Base-by-base conservation (phyloP, 2,329 filamentous ascomycete species). In the Parastagonospora avenae region DNA sequence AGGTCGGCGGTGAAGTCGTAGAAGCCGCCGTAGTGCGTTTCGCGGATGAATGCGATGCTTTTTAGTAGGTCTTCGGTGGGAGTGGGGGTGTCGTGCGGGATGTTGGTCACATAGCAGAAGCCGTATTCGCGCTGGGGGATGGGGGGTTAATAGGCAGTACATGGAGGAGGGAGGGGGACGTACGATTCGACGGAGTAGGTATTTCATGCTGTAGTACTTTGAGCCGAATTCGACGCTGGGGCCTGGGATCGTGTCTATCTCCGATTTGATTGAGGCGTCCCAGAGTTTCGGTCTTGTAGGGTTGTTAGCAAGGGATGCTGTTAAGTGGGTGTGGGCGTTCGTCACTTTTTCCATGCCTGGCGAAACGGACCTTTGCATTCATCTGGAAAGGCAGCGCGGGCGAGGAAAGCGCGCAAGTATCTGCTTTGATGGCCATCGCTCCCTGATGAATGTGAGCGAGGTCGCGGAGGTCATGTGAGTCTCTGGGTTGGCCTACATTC, bases 1-100 rank as follows among this genome's bases (percentile, higher is more conserved):
- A 97, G 82, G 72, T 97, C 90, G 4, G 92, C 89, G 1, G 90
- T 90, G 73, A 97, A 97, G 74, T 97, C 93, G 78, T 87, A 90
- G 73, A 90, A 90, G 27, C 82, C 86, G 55, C 85, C 93, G 73
- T 97, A 99, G 71, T 97, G 94, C 0, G 94, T 99, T 54, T 88
- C 81, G 14, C 92, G 85, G 63, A 97, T 92, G 57, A 93, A 93
- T 0, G 91, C 85, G 57, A 99, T 95, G 47, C 86, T 85, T 66
- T 90, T 83, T 2, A 97, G 79, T 1, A 97, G 79, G n/a, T 77
- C 71, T 72, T 93, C 75, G 0, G 92, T 97, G 5, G 86, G 82
- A 57, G 87, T 80, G 0, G 91, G 89, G 4, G 81, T 81, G 1
- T 57, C 27, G 11, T 55, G 32, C 1, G 52, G 39, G 16, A 56